Percentiles rank a stretch among this genome's conserved stretches.
These are phyloP conservation scores for Rhodosporidiobolus sp. DNA, from an alignment of 768 basidiomycete genomes.

Conservation along the genomic window DNA sequence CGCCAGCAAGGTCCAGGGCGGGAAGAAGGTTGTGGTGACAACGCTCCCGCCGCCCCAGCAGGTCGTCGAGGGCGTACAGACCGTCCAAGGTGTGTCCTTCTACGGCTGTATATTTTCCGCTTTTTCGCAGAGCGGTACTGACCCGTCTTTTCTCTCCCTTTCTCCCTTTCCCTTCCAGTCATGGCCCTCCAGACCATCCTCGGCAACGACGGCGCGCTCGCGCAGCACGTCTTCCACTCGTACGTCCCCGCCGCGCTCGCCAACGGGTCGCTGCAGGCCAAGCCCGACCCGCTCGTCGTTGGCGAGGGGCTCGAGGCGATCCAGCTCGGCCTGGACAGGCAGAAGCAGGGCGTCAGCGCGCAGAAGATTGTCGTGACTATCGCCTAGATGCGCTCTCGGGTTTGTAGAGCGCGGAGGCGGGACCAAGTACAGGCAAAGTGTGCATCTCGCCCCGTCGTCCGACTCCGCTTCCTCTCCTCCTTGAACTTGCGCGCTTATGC, in stretches of 20 bases:
- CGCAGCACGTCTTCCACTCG: conserved; percentile 27
- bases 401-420: too few relatives aligned
- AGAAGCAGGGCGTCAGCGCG: conserved; percentile 37
- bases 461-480: too few relatives aligned
- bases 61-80: conserved; percentile 20
- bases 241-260: conserved; percentile 35
- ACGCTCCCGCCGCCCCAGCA: conserved; percentile 22
- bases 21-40: conserved; percentile 18
- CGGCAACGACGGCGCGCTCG: not conserved
- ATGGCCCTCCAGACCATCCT: not conserved
- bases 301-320: conserved; percentile 36
- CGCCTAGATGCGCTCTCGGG: too few relatives aligned
- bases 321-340: conserved; percentile 32
- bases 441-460: too few relatives aligned
- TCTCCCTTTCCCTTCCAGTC: conserved; percentile 16
- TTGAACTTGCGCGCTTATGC: too few relatives aligned
- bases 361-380: conserved; percentile 34
- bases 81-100: conserved; percentile 11
- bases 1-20: conserved; percentile 15
- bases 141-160: not conserved
- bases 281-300: conserved; percentile 36
- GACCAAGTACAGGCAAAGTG: too few relatives aligned
- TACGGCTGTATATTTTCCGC: not conserved
- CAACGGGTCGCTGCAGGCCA: conserved; percentile 24
- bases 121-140: not conserved